Base-by-base conservation (phyloP, 768 basidiomycete genomes). In the Melanogaster broomeanus region DNA sequence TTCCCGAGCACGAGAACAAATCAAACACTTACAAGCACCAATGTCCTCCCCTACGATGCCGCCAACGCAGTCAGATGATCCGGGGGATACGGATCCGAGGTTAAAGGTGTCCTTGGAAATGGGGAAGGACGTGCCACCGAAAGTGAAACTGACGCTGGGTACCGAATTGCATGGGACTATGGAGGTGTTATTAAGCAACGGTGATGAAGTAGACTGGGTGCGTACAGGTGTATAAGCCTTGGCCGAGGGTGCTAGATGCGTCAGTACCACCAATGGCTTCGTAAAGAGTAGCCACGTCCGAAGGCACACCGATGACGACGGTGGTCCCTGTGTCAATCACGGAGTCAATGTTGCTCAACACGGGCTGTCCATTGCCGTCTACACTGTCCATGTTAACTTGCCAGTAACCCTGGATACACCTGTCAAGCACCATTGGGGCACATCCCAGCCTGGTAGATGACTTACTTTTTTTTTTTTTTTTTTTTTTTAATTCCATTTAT, bases 61-160 rank as follows among this genome's bases (percentile, higher is more conserved):
- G 22, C 71, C 72, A 9, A 72, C 51, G 48, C 74, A 74, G 8
- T 61, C 46, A 0, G 41, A 45, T 16, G 66, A 67, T 18, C 61
- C 63, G 1, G 35, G 0, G 2, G 49, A 49, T 8, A 63, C 53
- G 0, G 38, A 35, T 3, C 77, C 79, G 13, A 78, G 54, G 61
- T 77, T 79, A 64, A 76, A 65, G 27, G 53, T 63, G 5, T 48
- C 57, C 1, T 62, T 13, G 11, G 63, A 52, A 52, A 78, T 64
- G 19, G 52, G 33, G 61, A 72, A 77, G 0, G 62, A 35, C 27
- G 62, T 64, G 19, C 70, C 71, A 37, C 68, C 70, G 60, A 79
- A 74, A 7, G 64, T 63, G 46, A 78, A 55, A n/a, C 60, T 61
- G 28, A 75, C 46, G n/a, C 38, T 35, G 6, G 69, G 67, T 25